Percentiles rank a stretch among this genome's conserved stretches.
Evolutionary conservation across 2,329 filamentous ascomycete species (phyloP).

Genomic region (Tolypocladium endophyticum): DNA sequence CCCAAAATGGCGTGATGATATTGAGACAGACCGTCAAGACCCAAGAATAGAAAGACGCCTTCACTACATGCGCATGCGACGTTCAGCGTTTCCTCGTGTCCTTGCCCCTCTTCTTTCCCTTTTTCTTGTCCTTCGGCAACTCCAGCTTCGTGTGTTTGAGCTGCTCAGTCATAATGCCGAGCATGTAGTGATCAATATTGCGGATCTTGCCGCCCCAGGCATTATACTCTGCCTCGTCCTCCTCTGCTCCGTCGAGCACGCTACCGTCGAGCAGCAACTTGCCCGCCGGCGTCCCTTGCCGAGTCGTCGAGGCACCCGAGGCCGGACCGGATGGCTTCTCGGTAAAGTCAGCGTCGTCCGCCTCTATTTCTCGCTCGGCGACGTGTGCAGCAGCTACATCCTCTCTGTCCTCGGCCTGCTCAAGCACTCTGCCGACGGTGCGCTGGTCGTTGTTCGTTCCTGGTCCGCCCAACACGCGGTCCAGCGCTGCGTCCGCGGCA

Average conservation of each 20-base stretch:
- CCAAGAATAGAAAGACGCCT: not conserved
- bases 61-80: not conserved
- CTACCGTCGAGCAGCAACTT: slow-evolving; percentile 22
- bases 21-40: not conserved
- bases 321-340: slow-evolving; percentile 42
- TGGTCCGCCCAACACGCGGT: slow-evolving; percentile 64
- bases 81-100: slow-evolving; percentile 40
- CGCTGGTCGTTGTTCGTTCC: slow-evolving; percentile 51
- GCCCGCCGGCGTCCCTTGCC: slow-evolving; percentile 39
- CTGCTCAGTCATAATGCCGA: slow-evolving; percentile 55
- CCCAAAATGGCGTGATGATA: not conserved
- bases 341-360: slow-evolving; percentile 76
- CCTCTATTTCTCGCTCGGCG: slow-evolving; percentile 80
- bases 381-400: slow-evolving; percentile 80
- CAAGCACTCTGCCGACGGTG: slow-evolving; percentile 61
- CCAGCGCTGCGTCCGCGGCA: slow-evolving; percentile 73
- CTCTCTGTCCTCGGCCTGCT: slow-evolving; percentile 85
- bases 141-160: slow-evolving; percentile 50
- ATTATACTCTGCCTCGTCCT: slow-evolving; percentile 39
- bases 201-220: slow-evolving; percentile 47
- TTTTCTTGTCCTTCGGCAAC: slow-evolving; percentile 53
- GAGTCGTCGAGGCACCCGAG: slow-evolving; percentile 39
- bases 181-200: slow-evolving; percentile 67
- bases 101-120: slow-evolving; percentile 44
- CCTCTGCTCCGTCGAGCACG: slow-evolving; percentile 19